Base-by-base conservation (phyloP, 2,329 filamentous ascomycete genomes). In the Penicillium digitatum region DNA sequence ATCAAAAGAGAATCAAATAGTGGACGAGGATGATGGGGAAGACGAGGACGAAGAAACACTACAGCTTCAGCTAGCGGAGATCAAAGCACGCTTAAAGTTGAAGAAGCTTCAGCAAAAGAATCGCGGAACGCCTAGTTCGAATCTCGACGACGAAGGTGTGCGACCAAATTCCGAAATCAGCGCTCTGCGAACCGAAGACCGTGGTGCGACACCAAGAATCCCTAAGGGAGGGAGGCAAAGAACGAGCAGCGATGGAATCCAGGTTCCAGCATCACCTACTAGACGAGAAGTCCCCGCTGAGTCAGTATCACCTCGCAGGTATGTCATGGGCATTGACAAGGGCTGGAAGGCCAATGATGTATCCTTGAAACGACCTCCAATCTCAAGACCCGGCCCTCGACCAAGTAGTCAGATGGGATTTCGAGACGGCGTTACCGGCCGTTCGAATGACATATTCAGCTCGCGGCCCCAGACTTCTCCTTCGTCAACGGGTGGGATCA, bases 1-100 rank as follows among this genome's bases (percentile, higher is more conserved):
- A 46, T 65, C 68, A 14, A 72, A 67, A 55, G 64, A 70, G 29
- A 58, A 64, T 20, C 66, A 68, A 20, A 62, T 71, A n/a, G 54
- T 73, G 60, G 66, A 55, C 47, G 70, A 68, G 5, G 76, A 79
- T 3, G 81, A 85, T 2, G 81, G 84, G 5, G 88, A 81, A 9
- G 81, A 84, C n/a, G 83, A 95, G 7, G 92, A 95, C 63, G 93
- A 96, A 72, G 92, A 97, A 77, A 95, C 86, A 1, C 76, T 97
- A 32, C 85, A 95, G 68, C 77, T 99, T 59, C 87, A 95, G 70
- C 78, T 97, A 5, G 86, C 92, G 61, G 90, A 89, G 52, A 95
- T 99, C 55, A 87, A 97, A 72, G 90, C 92, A 7, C 87, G 88
- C 57, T 76, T 97, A 49, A 94, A 87, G 72, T 74, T 97, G 61